Percentiles rank a stretch among this genome's conserved stretches.
Evolutionary conservation across 768 basidiomycete species (phyloP).

Genomic region (Leccinum imitatum): DNA sequence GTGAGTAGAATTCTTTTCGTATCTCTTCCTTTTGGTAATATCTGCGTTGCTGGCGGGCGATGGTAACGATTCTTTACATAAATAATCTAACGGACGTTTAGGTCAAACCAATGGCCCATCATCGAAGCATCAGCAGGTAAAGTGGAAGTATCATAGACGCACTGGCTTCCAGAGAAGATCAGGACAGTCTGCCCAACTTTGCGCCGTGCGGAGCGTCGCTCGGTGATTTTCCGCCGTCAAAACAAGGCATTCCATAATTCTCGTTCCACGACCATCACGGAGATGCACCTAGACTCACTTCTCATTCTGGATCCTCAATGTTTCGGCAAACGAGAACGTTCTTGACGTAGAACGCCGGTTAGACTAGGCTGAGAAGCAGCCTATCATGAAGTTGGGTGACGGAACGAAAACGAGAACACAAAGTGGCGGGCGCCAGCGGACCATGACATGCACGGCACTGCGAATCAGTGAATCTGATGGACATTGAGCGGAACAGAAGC

Average conservation of each 20-base stretch:
- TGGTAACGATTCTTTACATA: background rate
- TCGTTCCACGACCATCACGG: background rate
- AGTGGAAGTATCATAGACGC: background rate
- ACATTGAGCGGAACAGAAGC: background rate
- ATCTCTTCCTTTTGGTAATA: background rate
- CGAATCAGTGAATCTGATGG: background rate
- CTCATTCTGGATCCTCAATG: background rate
- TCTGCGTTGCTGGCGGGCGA: background rate
- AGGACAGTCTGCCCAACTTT: background rate
- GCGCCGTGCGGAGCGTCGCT: background rate
- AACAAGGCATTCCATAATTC: background rate
- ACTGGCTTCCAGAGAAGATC: background rate
- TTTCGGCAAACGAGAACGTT: background rate
- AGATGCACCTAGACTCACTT: background rate
- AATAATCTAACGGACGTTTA: background rate
- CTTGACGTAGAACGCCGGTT: background rate
- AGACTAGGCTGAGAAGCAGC: background rate
- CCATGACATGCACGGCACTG: background rate
- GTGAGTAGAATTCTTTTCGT: background rate
- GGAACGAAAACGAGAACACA: background rate
- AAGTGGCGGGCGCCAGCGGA: background rate
- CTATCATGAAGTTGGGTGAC: background rate
- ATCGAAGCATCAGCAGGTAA: background rate
- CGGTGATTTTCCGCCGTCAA: background rate
- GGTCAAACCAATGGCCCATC: background rate